phyloP scores from a whole-genome alignment of 768 basidiomycete genomes.

The Infundibulicybe gibba region DNA sequence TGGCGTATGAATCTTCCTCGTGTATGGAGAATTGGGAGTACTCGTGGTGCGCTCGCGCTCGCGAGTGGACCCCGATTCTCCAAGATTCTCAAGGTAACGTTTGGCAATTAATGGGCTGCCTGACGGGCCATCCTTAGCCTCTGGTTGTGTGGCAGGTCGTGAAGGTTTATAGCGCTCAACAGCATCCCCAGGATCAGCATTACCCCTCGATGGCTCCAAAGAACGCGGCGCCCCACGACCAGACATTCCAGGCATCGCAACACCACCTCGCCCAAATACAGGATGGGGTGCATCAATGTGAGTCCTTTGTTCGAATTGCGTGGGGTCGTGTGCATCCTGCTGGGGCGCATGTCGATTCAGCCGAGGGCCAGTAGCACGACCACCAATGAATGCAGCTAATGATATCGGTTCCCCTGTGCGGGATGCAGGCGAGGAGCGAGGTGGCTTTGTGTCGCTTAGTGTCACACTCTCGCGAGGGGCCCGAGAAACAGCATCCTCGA shows the following conservation, averaged over 20 bases:
- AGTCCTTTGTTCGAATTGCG: slow-evolving; percentile 61
- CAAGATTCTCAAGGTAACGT: background rate
- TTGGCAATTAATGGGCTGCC: background rate
- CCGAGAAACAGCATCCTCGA: background rate
- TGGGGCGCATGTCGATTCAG: slow-evolving; percentile 74
- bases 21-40: slow-evolving; percentile 7
- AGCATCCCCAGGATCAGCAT: background rate
- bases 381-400: slow-evolving; percentile 80
- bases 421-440: too few relatives aligned
- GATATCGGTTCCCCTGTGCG: slow-evolving; percentile 47
- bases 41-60: slow-evolving; percentile 37
- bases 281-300: slow-evolving; percentile 60
- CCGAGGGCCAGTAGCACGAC: slow-evolving; percentile 69
- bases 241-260: slow-evolving; percentile 75
- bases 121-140: background rate
- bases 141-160: background rate
- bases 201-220: too few relatives aligned
- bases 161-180: background rate
- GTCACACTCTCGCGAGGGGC: too few relatives aligned
- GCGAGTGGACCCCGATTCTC: background rate
- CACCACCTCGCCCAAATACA: slow-evolving; percentile 68
- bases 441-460: slow-evolving; percentile 22
- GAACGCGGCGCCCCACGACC: too few relatives aligned
- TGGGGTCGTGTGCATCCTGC: slow-evolving; percentile 59
- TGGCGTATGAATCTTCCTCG: background rate